Evolutionary conservation across 192 early-diverging fungal genomes (phyloP).

Genomic region (Podila epicladia): DNA sequence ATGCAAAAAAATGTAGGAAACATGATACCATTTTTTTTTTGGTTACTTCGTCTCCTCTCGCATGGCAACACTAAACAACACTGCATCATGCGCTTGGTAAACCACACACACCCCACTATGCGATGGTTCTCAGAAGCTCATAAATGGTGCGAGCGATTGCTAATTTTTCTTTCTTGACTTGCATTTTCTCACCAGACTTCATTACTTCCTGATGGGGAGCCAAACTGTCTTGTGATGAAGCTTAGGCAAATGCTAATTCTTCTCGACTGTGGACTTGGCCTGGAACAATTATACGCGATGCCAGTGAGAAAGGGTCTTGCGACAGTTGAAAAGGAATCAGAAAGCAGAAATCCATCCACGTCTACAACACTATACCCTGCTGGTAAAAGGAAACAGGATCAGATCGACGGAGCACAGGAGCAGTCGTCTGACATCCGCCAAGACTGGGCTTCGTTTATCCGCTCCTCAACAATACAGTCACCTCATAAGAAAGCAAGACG

Average conservation of each 20-base stretch:
- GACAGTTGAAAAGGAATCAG: conserved; percentile 17
- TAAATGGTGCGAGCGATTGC: too few relatives aligned
- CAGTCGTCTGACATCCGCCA: conserved; percentile 29
- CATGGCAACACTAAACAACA: neutral
- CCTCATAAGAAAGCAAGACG: conserved; percentile 16
- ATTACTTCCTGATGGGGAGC: conserved; percentile 41
- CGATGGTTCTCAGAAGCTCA: too few relatives aligned
- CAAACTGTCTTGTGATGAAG: conserved; percentile 53
- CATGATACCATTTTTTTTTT: too few relatives aligned
- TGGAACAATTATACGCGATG: conserved; percentile 47
- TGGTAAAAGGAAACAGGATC: neutral
- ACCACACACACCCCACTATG: neutral
- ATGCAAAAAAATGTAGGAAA: too few relatives aligned
- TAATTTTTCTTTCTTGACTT: neutral
- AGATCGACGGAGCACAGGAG: neutral
- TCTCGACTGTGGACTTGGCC: conserved; percentile 54
- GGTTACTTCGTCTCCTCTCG: too few relatives aligned
- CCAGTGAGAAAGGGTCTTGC: conserved; percentile 37
- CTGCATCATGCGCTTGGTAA: conserved; percentile 1
- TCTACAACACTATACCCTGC: neutral
- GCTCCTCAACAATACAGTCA: conserved; percentile 15
- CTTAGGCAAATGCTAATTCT: conserved; percentile 54
- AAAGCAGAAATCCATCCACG: conserved; percentile 1
- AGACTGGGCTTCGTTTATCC: conserved; percentile 47
- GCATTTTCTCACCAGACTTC: conserved; percentile 19